Percentiles rank a stretch among this genome's conserved stretches.
Evolutionary conservation across 768 basidiomycete species (phyloP).

Genomic region (Cantharellus cinnabarinus): DNA sequence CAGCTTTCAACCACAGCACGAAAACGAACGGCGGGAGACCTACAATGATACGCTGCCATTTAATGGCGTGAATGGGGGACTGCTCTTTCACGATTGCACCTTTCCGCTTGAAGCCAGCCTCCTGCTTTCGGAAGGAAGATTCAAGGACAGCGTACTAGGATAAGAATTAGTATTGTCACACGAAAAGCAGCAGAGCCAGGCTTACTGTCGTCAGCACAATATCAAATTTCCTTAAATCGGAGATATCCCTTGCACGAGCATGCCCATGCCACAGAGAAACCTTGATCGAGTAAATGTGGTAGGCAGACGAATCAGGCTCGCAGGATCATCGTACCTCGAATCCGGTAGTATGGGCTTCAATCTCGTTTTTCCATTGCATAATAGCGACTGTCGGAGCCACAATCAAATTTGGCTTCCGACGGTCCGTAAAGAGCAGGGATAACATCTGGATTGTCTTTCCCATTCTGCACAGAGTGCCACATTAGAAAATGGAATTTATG

Average conservation of each 20-base stretch:
- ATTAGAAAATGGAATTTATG: background rate
- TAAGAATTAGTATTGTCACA: background rate
- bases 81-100: constrained; percentile 70
- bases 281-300: constrained; percentile 1
- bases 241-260: constrained; percentile 41
- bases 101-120: constrained; percentile 78
- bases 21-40: constrained; percentile 14
- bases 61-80: constrained; percentile 62
- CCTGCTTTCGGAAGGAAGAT: constrained; percentile 50
- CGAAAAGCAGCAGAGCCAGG: background rate
- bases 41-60: constrained; percentile 69
- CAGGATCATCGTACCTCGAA: constrained; percentile 25
- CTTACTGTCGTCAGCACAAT: constrained; percentile 38
- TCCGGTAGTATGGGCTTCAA: constrained; percentile 63
- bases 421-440: constrained; percentile 62
- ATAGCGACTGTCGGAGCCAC: constrained; percentile 53
- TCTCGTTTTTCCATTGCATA: constrained; percentile 86
- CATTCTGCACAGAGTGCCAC: constrained; percentile 34
- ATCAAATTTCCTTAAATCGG: constrained; percentile 64
- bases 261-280: constrained; percentile 87
- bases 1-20: background rate
- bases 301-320: no score
- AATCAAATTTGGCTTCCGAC: constrained; percentile 67
- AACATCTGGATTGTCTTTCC: constrained; percentile 96
- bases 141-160: constrained; percentile 20